A percentile compares a stretch with the other conserved stretches of the same genome.
Conservation (phyloP, 805 yeast species). For the Starmerella gropengiesseri region DNA sequence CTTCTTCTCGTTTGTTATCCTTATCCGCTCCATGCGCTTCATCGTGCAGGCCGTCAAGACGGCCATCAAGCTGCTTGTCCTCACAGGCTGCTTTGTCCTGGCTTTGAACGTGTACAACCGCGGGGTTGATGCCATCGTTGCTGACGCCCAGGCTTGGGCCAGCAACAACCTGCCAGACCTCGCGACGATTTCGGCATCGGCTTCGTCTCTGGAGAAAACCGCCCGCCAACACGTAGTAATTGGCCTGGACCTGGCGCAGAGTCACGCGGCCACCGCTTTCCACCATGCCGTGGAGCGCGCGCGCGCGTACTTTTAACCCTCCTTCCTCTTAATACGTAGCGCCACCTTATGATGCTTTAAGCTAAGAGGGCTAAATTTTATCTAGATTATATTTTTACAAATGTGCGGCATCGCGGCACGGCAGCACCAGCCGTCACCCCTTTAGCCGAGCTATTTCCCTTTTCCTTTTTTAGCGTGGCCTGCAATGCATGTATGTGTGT, state of each 20-base stretch:
- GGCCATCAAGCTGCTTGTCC: conserved; percentile 17
- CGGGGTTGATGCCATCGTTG: conserved; percentile 9
- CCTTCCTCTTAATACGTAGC: no score
- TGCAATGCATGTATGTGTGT: no score
- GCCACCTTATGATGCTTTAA: no score
- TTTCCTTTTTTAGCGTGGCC: no score
- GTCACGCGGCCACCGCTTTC: not conserved
- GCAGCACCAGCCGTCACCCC: no score
- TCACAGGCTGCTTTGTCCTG: conserved; percentile 11
- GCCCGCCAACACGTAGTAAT: conserved; percentile 1
- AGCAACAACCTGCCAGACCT: not conserved
- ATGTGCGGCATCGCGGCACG: no score
- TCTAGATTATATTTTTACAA: no score
- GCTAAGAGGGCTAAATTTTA: no score
- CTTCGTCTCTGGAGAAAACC: not conserved
- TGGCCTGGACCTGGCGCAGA: not conserved
- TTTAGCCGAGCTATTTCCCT: no score
- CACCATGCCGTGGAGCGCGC: no score
- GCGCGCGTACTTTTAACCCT: not conserved
- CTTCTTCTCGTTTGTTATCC: conserved; percentile 23
- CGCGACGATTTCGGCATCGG: not conserved
- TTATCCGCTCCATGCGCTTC: conserved; percentile 22
- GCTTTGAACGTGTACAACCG: conserved; percentile 16
- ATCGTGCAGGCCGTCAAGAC: conserved; percentile 20
- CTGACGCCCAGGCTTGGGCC: conserved; percentile 1